Base-by-base conservation (phyloP, 192 early-diverging fungal species). In the Backusella australiensis region DNA sequence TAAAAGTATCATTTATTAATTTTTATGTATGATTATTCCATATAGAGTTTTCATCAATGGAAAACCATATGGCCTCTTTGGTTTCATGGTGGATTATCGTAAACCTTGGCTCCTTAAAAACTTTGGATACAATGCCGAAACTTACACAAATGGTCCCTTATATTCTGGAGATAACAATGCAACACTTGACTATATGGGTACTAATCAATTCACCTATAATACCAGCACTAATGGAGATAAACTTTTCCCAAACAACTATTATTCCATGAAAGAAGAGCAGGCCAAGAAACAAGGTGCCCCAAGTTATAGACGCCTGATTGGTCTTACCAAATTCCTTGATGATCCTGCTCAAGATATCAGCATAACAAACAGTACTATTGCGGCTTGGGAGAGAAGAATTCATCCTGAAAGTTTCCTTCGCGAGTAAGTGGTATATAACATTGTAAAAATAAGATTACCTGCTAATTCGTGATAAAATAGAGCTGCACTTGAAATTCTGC, bases 331-430 rank as follows among this genome's bases (percentile, higher is more conserved):
- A 12, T 69, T 69, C 38, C 21, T 69, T 14, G 17, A 6, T 21
- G 26, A 8, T 1, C 8, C 68, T 11, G 5, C 36, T 63, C 9
- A 29, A 63, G 56, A 29, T 26, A 39, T 69, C n/a, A 69, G 21
- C 68, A 9, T 14, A 41, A 23, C 35, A 21, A 39, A 38, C 26
- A 63, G 21, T 26, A 21, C 68, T 23, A 23, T 12, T 69, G 68
- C 68, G 4, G n/a, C 38, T 21, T 69, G 68, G 68, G 38, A 69
- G 12, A 35, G 38, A 21, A 35, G 21, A 23, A 41, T 69, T 23
- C n/a, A 69, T 38, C 34, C 68, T 41, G 68, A 69, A 9, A 69
- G 68, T 41, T 35, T 69, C n/a, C 38, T 69, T 23, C 34, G 68
- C 8, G 38, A 4, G 68, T 69, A 69, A 38, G 11, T 23, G 23